Evolutionary conservation across 495 filamentous ascomycete genomes (phyloP), one percentile per base, ranked within the genome.

Genomic region (Neurospora africana): DNA sequence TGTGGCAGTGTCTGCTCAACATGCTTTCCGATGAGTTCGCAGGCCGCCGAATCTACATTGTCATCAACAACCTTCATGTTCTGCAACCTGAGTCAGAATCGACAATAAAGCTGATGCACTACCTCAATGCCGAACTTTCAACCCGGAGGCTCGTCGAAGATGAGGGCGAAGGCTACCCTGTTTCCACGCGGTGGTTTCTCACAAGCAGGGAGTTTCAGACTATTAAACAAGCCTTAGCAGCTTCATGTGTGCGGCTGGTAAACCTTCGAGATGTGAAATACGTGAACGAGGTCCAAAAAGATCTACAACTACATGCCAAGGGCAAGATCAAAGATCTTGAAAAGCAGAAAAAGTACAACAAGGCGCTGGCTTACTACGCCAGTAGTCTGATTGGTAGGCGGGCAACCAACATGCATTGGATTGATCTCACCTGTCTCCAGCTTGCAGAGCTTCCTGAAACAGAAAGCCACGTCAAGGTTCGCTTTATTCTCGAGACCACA

Each of bases 41-140:
- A 30, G 80, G 76, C 2, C 76, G 71, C 36, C 43, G 43, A 11
- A 78, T 82, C 37, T 79, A 81, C 47, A 79, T 82, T 53, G 75
- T 83, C 4, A 70, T 83, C 36, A 79, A 81, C 71, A 83, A 82
- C 68, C 65, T 83, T 3, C 81, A 83, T 47, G 41, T 21, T 21
- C 43, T 21, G 43, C 43, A 47, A 11, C 70, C 80, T 69, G 77
- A 81, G n/a, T 77, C 73, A 17, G 81, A 81, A 68, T 78, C 77
- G 15, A 83, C 81, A 9, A 79, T 75, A 21, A 80, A 80, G 35
- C 72, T 83, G 33, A 75, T 79, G 75, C 76, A 74, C 7, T 78
- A 71, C 47, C 68, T 81, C 33, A 72, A 74, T 47, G 43, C 43
- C 9, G 9, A 47, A 21, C n/a, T 47, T 21, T 21, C 43, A 47